Base-by-base conservation (phyloP, 1,284 basidiomycete genomes). In the Boletus semigastroideus region DNA sequence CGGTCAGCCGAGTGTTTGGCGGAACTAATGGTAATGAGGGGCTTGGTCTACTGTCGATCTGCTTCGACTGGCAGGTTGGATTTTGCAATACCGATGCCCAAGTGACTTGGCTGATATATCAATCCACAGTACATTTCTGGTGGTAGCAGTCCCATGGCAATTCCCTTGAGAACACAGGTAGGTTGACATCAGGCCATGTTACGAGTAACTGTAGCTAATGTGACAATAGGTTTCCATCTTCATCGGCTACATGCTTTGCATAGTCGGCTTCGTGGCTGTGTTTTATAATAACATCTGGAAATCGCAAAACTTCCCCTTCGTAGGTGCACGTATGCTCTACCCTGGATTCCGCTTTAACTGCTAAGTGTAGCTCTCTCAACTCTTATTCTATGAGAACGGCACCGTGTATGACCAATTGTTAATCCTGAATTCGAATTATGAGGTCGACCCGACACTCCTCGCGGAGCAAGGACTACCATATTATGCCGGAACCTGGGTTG, bases 11-110 rank as follows among this genome's bases (percentile, higher is more conserved):
- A 30, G 63, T 86, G 3, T 84, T 86, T 48, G 83, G 83, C 40
- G 82, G 83, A 22, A 78, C 74, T 4, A 79, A 79, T 56, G 82
- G 81, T 55, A 83, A 86, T 53, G 79, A 84, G 62, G 79, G 79
- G n/a, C 72, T 81, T 22, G 78, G 77, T 9, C 54, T 81, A 14
- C 50, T 51, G 5, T 48, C 50, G n/a, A 27, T 51, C 10, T 48
- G 39, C 33, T 42, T 51, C 9, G 50, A 51, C 28, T 51, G 50
- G 50, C 50, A 51, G 50, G 50, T 51, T n/a, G 7, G 27, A 12
- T 13, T 45, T 37, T 2, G 5, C 3, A 5, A 16, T 20, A 31
- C 5, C 7, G 9, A 10, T 5, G 5, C 9, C 2, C 0, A 12
- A n/a, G 11, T 39, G 20, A 22, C n/a, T 19, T 33, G 3, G 34